Evolutionary conservation across 148 eudicot genomes (phyloP), one percentile per base, ranked within the genome.

Genomic region (Polygonum aviculare): DNA sequence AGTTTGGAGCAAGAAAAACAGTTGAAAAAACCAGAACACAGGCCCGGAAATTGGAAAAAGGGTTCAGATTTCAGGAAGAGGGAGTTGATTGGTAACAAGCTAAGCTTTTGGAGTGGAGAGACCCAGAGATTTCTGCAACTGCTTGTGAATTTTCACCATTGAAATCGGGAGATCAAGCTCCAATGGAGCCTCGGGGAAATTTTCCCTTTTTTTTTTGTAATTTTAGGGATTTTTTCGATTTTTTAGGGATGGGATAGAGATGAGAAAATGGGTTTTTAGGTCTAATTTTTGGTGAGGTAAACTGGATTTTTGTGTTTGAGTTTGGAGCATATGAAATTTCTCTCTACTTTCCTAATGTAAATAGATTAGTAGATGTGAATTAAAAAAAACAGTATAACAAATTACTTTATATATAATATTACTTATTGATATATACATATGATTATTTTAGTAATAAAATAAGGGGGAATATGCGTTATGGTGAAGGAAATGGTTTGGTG

Each of bases 401-500:
- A 57, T 67, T 36, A 35, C 72, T 67, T 67, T 67, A 73, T 60
- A 81, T 89, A 82, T 82, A 86, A 81, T 82, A 85, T 80, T 83
- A 79, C 79, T 76, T 80, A 85, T 80, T 78, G 80, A 73, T 80
- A 18, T 73, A 48, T 82, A 80, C 63, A 60, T 12, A 18, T 19
- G 74, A 76, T 72, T 69, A 62, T 50, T 80, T 76, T 69, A 26
- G 12, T 44, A 81, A 81, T 84, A 81, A 87, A 85, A 84, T 54
- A 78, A 63, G 44, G 55, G 55, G 75, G 80, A 84, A 84, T 90
- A 87, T 91, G 91, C 85, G 87, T 87, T 93, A 82, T 87, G 77
- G 91, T 90, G 87, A 85, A 93, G 87, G 80, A 86, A 90, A 88
- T 82, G 82, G 85, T 85, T 72, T 90, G 92, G 90, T 88, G 89